Percentiles rank a stretch among this genome's conserved stretches.
Conservation (phyloP, 208 protist genomes). For the Trypanosoma boissoni region DNA sequence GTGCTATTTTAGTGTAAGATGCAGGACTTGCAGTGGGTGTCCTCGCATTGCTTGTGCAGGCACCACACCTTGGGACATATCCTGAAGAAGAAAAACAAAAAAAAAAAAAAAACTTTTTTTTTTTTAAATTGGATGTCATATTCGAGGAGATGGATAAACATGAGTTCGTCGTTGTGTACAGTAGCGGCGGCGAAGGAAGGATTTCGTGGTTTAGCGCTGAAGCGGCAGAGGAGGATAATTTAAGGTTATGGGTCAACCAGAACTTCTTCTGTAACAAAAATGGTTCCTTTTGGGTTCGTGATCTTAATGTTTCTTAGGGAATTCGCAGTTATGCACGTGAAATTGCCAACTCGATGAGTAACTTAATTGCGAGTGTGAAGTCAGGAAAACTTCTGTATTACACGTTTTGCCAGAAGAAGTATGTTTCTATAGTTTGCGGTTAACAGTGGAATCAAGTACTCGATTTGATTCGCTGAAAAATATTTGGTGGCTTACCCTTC, state of each 20-base stretch:
- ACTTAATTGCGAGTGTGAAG: conserved; percentile 2
- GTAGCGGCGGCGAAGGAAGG: too few relatives aligned
- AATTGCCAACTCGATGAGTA: background rate
- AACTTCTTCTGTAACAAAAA: conserved; percentile 1
- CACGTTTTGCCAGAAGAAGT: background rate
- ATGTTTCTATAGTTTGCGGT: background rate
- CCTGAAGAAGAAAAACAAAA: background rate
- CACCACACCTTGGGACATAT: conserved; percentile 2
- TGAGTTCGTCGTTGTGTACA: too few relatives aligned
- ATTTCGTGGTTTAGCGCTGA: too few relatives aligned
- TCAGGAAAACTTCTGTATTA: background rate
- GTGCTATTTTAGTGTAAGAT: background rate
- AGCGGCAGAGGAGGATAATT: too few relatives aligned
- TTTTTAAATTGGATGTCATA: too few relatives aligned
- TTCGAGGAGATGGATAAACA: too few relatives aligned
- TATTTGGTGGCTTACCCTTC: background rate
- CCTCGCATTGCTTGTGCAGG: background rate
- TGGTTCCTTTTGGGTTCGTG: background rate
- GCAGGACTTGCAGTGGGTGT: too few relatives aligned
- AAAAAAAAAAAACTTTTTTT: background rate
- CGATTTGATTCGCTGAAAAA: conserved; percentile 1
- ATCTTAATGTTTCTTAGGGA: background rate
- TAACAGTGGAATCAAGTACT: background rate
- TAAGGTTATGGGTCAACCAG: too few relatives aligned
- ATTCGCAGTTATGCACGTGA: background rate